These are phyloP conservation scores for Nepenthes gracilis DNA, from an alignment of 148 eudicot genomes.

Conservation along the genomic window DNA sequence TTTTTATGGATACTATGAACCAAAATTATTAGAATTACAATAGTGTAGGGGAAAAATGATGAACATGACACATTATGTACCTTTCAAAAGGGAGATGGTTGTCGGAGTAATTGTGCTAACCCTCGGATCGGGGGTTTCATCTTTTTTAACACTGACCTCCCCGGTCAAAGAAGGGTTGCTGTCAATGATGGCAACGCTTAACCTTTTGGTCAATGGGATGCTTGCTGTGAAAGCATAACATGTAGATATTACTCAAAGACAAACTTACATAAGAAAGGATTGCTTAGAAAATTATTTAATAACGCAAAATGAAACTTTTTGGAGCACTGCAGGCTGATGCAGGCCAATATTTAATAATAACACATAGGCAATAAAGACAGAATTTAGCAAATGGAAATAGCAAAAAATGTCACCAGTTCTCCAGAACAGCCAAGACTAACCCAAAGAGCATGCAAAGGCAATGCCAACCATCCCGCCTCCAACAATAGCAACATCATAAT, in stretches of 20 bases:
- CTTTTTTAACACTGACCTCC: constrained; percentile 36
- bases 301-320: background rate
- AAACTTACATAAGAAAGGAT: background rate
- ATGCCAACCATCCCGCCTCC: constrained; percentile 99
- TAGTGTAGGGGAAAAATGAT: background rate
- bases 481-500: constrained; percentile 84
- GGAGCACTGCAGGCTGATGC: background rate
- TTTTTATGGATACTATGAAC: no score
- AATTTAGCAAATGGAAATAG: background rate
- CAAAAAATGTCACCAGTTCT: background rate
- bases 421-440: constrained; percentile 20
- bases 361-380: background rate
- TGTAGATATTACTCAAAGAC: background rate
- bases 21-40: no score
- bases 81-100: constrained; percentile 71
- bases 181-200: constrained; percentile 79
- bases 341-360: background rate
- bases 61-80: constrained; percentile 19
- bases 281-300: background rate
- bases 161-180: constrained; percentile 68
- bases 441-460: constrained; percentile 89
- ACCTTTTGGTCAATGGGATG: constrained; percentile 58
- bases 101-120: constrained; percentile 96
- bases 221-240: constrained; percentile 37
- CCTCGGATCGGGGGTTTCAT: constrained; percentile 87